phyloP scores from a whole-genome alignment of 495 filamentous ascomycete species.

The Penicillium parvum region DNA sequence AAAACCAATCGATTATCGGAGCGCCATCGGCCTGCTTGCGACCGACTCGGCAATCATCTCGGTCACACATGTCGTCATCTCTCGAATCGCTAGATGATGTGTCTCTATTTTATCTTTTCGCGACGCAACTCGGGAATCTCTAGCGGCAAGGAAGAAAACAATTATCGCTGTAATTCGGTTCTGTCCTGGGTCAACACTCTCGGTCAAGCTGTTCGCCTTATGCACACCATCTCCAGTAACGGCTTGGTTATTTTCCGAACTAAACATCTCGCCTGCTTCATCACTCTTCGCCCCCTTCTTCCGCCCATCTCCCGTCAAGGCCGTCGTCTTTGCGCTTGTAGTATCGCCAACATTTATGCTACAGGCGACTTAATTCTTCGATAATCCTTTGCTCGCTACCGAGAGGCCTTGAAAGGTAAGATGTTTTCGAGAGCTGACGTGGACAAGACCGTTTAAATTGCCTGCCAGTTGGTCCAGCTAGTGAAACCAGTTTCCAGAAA shows the following conservation, averaged over 20 bases:
- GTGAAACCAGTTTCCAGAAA: too few species aligned
- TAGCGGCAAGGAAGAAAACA: constrained; percentile 44
- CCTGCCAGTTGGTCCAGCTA: neutral
- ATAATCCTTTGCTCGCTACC: neutral
- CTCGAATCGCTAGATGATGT: constrained; percentile 40
- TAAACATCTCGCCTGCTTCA: constrained; percentile 25
- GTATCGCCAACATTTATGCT: constrained; percentile 22
- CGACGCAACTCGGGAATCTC: constrained; percentile 39
- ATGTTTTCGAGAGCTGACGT: constrained; percentile 4
- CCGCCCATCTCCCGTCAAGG: constrained; percentile 24
- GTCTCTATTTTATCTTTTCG: constrained; percentile 40
- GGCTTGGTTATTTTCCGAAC: constrained; percentile 45
- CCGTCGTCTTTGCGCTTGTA: constrained; percentile 39
- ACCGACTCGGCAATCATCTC: constrained; percentile 33
- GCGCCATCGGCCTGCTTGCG: constrained; percentile 30
- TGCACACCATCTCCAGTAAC: constrained; percentile 43
- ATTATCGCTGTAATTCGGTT: constrained; percentile 51
- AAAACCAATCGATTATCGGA: constrained; percentile 29
- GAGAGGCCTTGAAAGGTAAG: constrained; percentile 7
- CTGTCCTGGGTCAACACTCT: constrained; percentile 47
- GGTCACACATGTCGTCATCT: constrained; percentile 31
- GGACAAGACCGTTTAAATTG: neutral
- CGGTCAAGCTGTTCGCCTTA: constrained; percentile 41
- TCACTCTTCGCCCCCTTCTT: constrained; percentile 22
- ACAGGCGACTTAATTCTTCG: constrained; percentile 12